phyloP scores from a whole-genome alignment of 2,329 filamentous ascomycete species.

The Colletotrichum magnum region DNA sequence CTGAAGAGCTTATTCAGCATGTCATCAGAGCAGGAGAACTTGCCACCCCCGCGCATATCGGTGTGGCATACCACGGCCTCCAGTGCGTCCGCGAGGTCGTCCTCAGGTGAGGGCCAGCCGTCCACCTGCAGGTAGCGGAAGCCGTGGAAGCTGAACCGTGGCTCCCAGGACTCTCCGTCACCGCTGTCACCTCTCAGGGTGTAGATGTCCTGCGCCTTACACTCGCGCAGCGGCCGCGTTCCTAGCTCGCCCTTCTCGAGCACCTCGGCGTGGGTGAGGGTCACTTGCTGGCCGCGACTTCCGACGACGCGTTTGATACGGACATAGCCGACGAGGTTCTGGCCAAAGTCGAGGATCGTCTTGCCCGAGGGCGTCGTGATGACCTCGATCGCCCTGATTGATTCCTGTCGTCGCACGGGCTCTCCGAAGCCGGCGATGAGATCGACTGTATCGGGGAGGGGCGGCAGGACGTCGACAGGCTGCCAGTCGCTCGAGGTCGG shows the following conservation, averaged over 20 bases:
- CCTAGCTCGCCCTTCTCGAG: constrained; percentile 58
- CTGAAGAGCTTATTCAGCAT: constrained; percentile 28
- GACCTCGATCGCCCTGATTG: constrained; percentile 46
- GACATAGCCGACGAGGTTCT: constrained; percentile 59
- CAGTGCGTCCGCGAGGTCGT: neutral
- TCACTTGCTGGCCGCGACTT: constrained; percentile 45
- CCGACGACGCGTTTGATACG: constrained; percentile 42
- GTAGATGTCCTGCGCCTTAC: constrained; percentile 53
- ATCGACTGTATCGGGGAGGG: neutral
- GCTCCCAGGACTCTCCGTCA: constrained; percentile 52
- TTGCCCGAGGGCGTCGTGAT: constrained; percentile 52
- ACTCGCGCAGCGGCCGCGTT: constrained; percentile 53
- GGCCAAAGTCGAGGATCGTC: constrained; percentile 59
- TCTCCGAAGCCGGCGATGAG: constrained; percentile 26
- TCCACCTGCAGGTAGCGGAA: constrained; percentile 63
- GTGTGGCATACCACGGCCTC: constrained; percentile 35
- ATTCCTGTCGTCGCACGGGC: constrained; percentile 45
- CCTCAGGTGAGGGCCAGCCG: constrained; percentile 48
- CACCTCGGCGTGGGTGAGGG: constrained; percentile 57
- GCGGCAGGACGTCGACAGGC: neutral
- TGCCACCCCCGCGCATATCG: constrained; percentile 26
- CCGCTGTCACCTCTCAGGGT: constrained; percentile 45
- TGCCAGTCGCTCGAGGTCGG: neutral
- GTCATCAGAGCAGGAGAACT: constrained; percentile 28
- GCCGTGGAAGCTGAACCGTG: constrained; percentile 65